phyloP scores from a whole-genome alignment of 805 yeast species.

The Pichia nakasei region DNA sequence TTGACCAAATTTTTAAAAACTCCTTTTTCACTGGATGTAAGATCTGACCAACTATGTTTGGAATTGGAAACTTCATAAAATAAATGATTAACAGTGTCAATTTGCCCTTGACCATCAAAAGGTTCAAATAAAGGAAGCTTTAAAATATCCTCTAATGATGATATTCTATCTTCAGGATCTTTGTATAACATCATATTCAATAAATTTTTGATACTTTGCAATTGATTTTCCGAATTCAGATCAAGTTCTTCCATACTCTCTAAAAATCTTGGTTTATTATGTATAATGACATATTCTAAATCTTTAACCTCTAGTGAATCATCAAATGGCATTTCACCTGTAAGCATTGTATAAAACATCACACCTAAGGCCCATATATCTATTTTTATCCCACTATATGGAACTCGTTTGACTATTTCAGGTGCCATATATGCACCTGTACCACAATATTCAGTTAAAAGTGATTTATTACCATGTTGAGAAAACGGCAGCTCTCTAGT shows the following conservation, averaged over 20 bases:
- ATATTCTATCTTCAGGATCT: constrained; percentile 56
- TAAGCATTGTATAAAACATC: constrained; percentile 72
- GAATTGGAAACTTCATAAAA: constrained; percentile 27
- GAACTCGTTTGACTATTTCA: constrained; percentile 59
- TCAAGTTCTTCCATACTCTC: constrained; percentile 19
- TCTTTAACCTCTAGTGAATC: constrained; percentile 61
- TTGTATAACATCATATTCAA: constrained; percentile 52
- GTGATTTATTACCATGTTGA: constrained; percentile 20
- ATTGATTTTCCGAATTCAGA: constrained; percentile 5
- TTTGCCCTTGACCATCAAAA: constrained; percentile 31
- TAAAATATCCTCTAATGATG: constrained; percentile 40
- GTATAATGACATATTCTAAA: constrained; percentile 46
- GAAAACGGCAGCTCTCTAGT: constrained; percentile 56
- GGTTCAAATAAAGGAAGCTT: constrained; percentile 41
- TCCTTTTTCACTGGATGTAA: constrained; percentile 51
- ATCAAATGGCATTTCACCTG: constrained; percentile 88
- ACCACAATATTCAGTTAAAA: constrained; percentile 83
- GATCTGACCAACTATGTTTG: constrained; percentile 2
- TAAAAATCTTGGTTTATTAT: constrained; percentile 51
- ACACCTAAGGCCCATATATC: constrained; percentile 94
- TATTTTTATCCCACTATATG: constrained; percentile 70
- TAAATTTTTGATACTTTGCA: constrained; percentile 44
- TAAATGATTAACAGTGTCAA: constrained; percentile 32
- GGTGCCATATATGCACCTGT: constrained; percentile 97
- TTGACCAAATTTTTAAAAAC: constrained; percentile 50